phyloP scores from a whole-genome alignment of 2,329 filamentous ascomycete species.

The Colletotrichum sp. region DNA sequence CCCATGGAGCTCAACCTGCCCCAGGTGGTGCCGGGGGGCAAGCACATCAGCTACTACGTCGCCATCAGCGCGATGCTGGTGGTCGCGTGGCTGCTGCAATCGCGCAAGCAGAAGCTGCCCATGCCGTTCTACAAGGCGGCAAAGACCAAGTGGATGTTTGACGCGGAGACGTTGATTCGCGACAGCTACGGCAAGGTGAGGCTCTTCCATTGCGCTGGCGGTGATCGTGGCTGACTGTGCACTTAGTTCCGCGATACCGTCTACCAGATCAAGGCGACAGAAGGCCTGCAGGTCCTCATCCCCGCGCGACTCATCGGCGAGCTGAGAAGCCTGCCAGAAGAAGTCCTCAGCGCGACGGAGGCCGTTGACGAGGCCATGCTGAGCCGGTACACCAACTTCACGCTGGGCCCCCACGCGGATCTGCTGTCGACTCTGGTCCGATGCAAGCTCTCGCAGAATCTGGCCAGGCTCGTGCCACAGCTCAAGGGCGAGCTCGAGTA shows the following conservation, averaged over 20 bases:
- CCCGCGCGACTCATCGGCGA: slow-evolving; percentile 50
- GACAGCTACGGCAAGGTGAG: slow-evolving; percentile 55
- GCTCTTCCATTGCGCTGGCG: too few relatives aligned
- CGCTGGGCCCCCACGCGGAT: slow-evolving; percentile 50
- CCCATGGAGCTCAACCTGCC: slow-evolving; percentile 28
- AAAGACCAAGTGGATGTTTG: slow-evolving; percentile 56
- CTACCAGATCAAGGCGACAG: slow-evolving; percentile 57
- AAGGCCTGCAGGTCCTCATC: slow-evolving; percentile 53
- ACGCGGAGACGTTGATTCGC: slow-evolving; percentile 50
- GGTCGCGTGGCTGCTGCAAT: slow-evolving; percentile 43
- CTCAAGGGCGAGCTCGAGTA: slow-evolving; percentile 53
- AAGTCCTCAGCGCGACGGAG: slow-evolving; percentile 52
- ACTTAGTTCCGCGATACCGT: slow-evolving; percentile 51
- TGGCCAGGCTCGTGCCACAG: slow-evolving; percentile 49
- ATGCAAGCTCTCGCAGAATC: slow-evolving; percentile 53
- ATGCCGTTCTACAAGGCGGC: slow-evolving; percentile 54
- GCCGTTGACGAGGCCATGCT: slow-evolving; percentile 56
- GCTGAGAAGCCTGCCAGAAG: slow-evolving; percentile 53
- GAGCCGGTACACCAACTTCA: slow-evolving; percentile 57
- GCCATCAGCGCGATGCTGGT: slow-evolving; percentile 41
- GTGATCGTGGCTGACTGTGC: not conserved
- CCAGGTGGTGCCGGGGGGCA: slow-evolving; percentile 30
- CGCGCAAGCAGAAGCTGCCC: slow-evolving; percentile 35
- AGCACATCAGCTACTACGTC: slow-evolving; percentile 45
- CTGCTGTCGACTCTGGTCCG: slow-evolving; percentile 48